Base-by-base conservation (phyloP, 116 monocot species). In the Thalassia testudinum region DNA sequence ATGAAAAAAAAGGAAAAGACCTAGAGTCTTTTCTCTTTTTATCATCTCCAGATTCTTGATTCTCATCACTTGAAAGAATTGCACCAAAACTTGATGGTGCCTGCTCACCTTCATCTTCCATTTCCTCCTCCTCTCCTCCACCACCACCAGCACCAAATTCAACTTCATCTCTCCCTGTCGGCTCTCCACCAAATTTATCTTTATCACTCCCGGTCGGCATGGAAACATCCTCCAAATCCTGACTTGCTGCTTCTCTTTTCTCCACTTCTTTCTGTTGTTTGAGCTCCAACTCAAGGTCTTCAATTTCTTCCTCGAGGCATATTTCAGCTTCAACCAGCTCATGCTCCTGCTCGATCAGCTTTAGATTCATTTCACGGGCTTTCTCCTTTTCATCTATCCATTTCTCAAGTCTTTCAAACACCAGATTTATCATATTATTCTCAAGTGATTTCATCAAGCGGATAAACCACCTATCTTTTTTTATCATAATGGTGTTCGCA, bases 301-400 rank as follows among this genome's bases (percentile, higher is more conserved):
- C 77, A 16, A 83, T 54, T 52, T 62, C 79, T 60, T 88, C 88
- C 53, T 83, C 83, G 23, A 88, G 64, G 26, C 66, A 72, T 43
- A 88, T 71, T 58, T 88, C 79, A 56, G 88, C 71, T 48, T 88
- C 88, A 38, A 80, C 74, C 34, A 79, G 72, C 24, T 79, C 88
- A 14, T 83, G 72, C 42, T 83, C 79, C 42, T 69, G 56, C 43
- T 88, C 77, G 42, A 76, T 71, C 19, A 83, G 77, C 47, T 80
- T 77, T 22, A 54, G 62, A 27, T 77, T 79, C 77, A 75, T 58
- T 21, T 88, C 83, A 49, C 69, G 72, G 11, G 38, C 49, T 70
- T 79, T 83, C 70, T 56, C 77, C 63, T 66, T 73, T 64, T 88
- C 83, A 57, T 74, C 88, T 30, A 60, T 42, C 83, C 88, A 88